Base-by-base conservation (phyloP, 2,329 filamentous ascomycete species). In the Pezicula rhizophila region DNA sequence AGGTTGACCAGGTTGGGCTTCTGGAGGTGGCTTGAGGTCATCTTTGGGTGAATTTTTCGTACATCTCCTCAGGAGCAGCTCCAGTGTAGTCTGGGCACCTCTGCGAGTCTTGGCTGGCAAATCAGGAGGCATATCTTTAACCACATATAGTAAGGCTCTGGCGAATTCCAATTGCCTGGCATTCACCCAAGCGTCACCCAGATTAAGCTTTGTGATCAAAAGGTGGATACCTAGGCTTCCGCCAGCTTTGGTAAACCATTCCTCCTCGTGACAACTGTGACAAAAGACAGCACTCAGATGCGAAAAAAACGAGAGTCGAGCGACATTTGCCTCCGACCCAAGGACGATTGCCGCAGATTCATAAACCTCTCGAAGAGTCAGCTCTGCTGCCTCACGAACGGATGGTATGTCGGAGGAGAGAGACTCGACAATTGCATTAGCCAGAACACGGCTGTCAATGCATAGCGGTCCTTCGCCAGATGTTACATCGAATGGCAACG, bases 181-280 rank as follows among this genome's bases (percentile, higher is more conserved):
- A 17, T 81, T 76, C 31, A 99, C 75, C 89, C 93, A 99, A 1
- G 73, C 66, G 60, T 95, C 87, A 38, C 89, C 89, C 42, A 99
- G 76, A 46, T 92, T 84, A 48, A 97, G 74, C 57, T 92, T 85
- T 2, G 88, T 92, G 28, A 92, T 84, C 50, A 99, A 72, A 49
- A 95, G 84, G 61, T 88, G 85, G 60, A 99, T 96, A 48, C 95
- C 95, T 17, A 92, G 72, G 47, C 87, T 91, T 35, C 93, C 93
- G 43, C 92, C 93, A 34, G 90, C 87, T 69, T 99, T 99, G 46
- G 91, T 91, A 63, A 96, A 99, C 93, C 95, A 99, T 61, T 99
- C 93, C 65, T 99, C 92, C 60, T 93, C 90, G 60, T 96, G 91
- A 66, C 93, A 99, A 56, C 89, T 90, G 65, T 99, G 93, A 59